Conservation (phyloP, 495 filamentous ascomycete genomes). For the Penicillium riverlandense region DNA sequence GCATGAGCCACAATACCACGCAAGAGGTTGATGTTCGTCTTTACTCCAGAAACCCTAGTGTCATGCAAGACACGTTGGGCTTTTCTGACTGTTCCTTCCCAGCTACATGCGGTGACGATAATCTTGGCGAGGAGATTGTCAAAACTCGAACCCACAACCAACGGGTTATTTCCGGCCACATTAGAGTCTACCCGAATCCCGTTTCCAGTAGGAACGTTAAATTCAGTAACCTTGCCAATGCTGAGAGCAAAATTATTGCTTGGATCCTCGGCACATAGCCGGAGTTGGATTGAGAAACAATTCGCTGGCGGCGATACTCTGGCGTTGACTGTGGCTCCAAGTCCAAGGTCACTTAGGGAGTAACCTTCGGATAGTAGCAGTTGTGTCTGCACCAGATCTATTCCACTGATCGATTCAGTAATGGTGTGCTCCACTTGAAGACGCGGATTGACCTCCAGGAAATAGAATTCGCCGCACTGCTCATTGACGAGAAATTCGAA, state of each 20-base stretch:
- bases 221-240: slow-evolving; percentile 49
- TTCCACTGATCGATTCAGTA: slow-evolving; percentile 44
- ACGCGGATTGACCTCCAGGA: slow-evolving; percentile 59
- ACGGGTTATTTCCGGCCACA: slow-evolving; percentile 23
- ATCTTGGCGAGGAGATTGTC: slow-evolving; percentile 56
- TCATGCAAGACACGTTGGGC: slow-evolving; percentile 48
- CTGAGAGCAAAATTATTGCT: slow-evolving; percentile 46
- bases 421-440: slow-evolving; percentile 52
- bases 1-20: slow-evolving; percentile 42
- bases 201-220: slow-evolving; percentile 46
- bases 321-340: slow-evolving; percentile 21
- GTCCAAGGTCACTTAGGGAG: slow-evolving; percentile 31
- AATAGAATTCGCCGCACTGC: slow-evolving; percentile 48
- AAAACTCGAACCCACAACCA: slow-evolving; percentile 47
- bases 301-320: slow-evolving; percentile 22
- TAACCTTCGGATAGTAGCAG: slow-evolving; percentile 47
- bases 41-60: slow-evolving; percentile 44
- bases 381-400: slow-evolving; percentile 51
- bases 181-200: slow-evolving; percentile 52
- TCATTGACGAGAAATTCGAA: slow-evolving; percentile 58
- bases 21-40: slow-evolving; percentile 48
- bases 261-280: slow-evolving; percentile 51
- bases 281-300: slow-evolving; percentile 46
- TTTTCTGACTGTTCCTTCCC: slow-evolving; percentile 44
- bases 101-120: slow-evolving; percentile 48